Evolutionary conservation across 2,329 filamentous ascomycete genomes (phyloP).

Genomic region (Ophiostoma quercus): DNA sequence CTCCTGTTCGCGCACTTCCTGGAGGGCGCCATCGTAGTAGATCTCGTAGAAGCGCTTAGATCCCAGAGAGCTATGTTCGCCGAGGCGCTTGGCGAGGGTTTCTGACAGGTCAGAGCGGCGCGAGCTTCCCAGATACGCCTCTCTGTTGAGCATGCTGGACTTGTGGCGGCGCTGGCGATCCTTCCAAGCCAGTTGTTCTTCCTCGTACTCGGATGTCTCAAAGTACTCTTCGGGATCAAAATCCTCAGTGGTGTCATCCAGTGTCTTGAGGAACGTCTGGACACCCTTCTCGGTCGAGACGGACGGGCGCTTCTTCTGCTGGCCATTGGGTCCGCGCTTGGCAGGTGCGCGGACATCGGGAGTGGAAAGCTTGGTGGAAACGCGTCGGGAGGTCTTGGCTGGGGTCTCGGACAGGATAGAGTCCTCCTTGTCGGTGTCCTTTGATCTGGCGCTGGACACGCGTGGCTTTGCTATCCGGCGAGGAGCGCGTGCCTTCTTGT

Average conservation of each 20-base stretch:
- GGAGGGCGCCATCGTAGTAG: constrained; percentile 74
- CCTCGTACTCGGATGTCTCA: constrained; percentile 41
- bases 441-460: constrained; percentile 36
- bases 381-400: constrained; percentile 47
- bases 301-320: constrained; percentile 43
- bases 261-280: constrained; percentile 54
- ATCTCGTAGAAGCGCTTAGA: constrained; percentile 70
- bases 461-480: constrained; percentile 26
- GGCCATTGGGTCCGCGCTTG: constrained; percentile 58
- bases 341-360: constrained; percentile 42
- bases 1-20: constrained; percentile 84
- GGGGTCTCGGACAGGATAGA: constrained; percentile 29
- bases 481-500: constrained; percentile 24
- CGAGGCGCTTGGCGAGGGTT: constrained; percentile 57
- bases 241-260: constrained; percentile 35
- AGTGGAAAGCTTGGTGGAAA: constrained; percentile 44
- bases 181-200: constrained; percentile 46
- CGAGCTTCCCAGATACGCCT: constrained; percentile 59
- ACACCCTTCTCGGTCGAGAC: constrained; percentile 54
- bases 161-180: constrained; percentile 62
- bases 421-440: constrained; percentile 49
- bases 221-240: constrained; percentile 33
- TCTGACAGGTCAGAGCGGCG: constrained; percentile 56
- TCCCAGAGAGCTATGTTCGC: constrained; percentile 62
- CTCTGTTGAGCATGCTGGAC: constrained; percentile 54